phyloP scores from a whole-genome alignment of 2,329 filamentous ascomycete genomes.

The Colletotrichum melonis region DNA sequence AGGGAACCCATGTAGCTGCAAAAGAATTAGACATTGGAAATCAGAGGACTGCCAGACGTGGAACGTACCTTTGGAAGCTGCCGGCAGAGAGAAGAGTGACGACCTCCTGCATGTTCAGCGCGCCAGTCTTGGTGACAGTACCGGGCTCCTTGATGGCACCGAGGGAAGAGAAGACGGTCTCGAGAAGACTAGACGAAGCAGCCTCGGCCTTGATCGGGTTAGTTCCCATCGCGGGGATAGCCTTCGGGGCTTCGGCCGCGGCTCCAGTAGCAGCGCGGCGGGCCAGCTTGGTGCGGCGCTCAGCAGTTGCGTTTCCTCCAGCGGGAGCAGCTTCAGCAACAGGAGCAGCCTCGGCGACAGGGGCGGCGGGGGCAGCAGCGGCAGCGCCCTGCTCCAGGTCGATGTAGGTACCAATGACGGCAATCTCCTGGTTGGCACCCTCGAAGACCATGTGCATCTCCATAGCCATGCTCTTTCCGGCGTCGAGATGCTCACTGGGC shows the following conservation, averaged over 20 bases:
- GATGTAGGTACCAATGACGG: constrained; percentile 57
- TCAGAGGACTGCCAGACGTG: background rate
- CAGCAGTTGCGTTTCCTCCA: constrained; percentile 18
- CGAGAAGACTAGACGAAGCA: constrained; percentile 53
- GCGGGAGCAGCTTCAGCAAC: constrained; percentile 8
- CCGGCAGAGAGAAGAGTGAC: constrained; percentile 49
- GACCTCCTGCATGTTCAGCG: constrained; percentile 57
- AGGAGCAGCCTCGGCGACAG: constrained; percentile 13
- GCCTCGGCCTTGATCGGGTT: constrained; percentile 52
- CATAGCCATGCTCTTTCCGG: constrained; percentile 58
- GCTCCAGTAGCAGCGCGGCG: constrained; percentile 14
- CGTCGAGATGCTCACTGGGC: constrained; percentile 60
- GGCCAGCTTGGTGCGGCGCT: constrained; percentile 30
- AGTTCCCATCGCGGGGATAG: constrained; percentile 52
- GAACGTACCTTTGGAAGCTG: constrained; percentile 50
- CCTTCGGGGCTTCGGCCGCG: constrained; percentile 18
- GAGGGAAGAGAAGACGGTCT: constrained; percentile 58
- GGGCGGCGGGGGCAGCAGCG: constrained; percentile 30
- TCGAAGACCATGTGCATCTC: constrained; percentile 72
- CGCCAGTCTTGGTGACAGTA: constrained; percentile 50
- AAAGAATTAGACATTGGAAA: background rate
- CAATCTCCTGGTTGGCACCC: constrained; percentile 51
- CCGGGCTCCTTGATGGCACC: constrained; percentile 55
- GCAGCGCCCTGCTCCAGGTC: constrained; percentile 47
- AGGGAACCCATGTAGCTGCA: constrained; percentile 57